Base-by-base conservation (phyloP, 1,284 basidiomycete genomes). In the Pseudozyma sp. region DNA sequence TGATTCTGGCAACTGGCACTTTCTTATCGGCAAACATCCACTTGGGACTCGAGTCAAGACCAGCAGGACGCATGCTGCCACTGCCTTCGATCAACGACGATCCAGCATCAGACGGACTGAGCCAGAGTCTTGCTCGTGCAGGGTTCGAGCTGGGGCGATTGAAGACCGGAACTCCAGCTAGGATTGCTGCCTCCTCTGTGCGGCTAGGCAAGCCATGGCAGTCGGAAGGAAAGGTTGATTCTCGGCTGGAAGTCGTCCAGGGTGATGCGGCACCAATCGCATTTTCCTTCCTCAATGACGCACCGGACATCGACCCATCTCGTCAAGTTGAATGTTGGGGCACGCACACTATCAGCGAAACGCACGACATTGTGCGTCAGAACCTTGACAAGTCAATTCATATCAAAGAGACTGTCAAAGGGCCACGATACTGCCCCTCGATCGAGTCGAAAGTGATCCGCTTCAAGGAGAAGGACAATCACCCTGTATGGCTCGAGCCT, bases 21-120 rank as follows among this genome's bases (percentile, higher is more conserved):
- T 96, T 96, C 82, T 88, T 96, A 14, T 91, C 91, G 2, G 94
- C 92, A 14, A 91, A 94, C 85, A 93, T 95, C 54, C 93, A 95
- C 80, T 91, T 95, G 43, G 93, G 93, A 38, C 88, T 91, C 85
- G 90, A 90, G 66, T 88, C 90, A 7, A 91, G 92, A 59, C 92
- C 93, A 7, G 93, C 93, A 3, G 94, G 94, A n/a, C 88, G 93
- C 40, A 88, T 94, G 74, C 88, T 90, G 54, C 92, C 94, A 66
- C 88, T 89, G 16, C 91, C 92, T 0, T 91, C 92, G 2, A 66
- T 21, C 3, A 60, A 63, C 73, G 78, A 79, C 70, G 85, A 85
- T 31, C 85, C 86, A 1, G 82, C 84, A 21, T 79, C 83, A 9
- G 85, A 89, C 35, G 92, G 91, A 0, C 88, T 95, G 6, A 94